phyloP scores from a whole-genome alignment of 495 filamentous ascomycete genomes.

The Pseudoneurospora amorphoporcata region DNA sequence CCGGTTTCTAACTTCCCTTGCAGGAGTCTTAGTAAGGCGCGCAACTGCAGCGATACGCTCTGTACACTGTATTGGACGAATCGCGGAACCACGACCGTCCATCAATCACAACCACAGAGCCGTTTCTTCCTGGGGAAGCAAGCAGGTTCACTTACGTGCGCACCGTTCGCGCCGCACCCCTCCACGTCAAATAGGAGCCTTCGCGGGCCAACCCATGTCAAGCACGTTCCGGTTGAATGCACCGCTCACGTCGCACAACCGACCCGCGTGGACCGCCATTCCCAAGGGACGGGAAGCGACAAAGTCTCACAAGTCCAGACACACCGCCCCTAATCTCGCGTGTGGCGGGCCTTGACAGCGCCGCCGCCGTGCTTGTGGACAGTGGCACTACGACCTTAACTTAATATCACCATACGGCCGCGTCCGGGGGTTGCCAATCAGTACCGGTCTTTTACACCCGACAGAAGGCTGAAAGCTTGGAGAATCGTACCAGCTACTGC shows the following conservation, averaged over 20 bases:
- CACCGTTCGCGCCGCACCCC: neutral
- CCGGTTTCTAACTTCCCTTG: neutral
- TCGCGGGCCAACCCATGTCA: neutral
- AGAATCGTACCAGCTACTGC: neutral
- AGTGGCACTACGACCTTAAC: neutral
- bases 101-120: neutral
- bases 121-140: neutral
- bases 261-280: neutral
- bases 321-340: neutral
- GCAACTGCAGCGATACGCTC: neutral
- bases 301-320: neutral
- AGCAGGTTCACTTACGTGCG: neutral
- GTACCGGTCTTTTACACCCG: neutral
- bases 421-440: neutral
- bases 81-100: neutral
- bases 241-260: neutral
- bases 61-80: neutral
- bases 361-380: neutral
- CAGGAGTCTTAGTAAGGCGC: neutral
- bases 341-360: neutral
- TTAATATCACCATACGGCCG: neutral
- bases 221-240: neutral
- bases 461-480: neutral
- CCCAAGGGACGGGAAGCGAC: neutral
- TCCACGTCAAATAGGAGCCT: neutral